Conservation (phyloP, 163 green algal species). For the Chlorella variabilis region DNA sequence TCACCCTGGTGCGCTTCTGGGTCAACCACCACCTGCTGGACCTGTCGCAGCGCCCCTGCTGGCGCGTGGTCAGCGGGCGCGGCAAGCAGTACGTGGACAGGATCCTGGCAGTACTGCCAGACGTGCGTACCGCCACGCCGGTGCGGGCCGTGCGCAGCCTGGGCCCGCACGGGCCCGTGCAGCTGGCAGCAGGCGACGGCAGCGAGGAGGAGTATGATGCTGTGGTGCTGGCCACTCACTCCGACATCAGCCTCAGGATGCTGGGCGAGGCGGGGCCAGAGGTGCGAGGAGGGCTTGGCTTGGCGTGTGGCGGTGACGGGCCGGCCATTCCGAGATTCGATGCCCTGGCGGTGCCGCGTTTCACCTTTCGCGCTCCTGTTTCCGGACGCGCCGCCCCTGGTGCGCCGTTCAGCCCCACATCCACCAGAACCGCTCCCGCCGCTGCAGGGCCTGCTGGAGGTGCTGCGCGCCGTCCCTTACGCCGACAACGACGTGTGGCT, state of each 20-base stretch:
- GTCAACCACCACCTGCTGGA: constrained; percentile 98
- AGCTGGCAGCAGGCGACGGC: constrained; percentile 31
- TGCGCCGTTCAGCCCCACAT: too few species aligned
- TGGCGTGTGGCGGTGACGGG: too few species aligned
- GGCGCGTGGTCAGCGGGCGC: constrained; percentile 88
- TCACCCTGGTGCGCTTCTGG: constrained; percentile 94
- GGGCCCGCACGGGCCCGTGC: constrained; percentile 35
- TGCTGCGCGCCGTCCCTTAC: constrained; percentile 86
- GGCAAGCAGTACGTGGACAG: constrained; percentile 83
- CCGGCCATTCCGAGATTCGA: too few species aligned
- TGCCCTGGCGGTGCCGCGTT: too few species aligned
- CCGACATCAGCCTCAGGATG: constrained; percentile 76
- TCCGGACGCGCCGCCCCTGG: too few species aligned
- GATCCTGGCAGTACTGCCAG: constrained; percentile 74
- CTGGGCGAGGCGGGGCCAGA: constrained; percentile 60
- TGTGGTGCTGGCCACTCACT: constrained; percentile 91
- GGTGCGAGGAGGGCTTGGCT: constrained; percentile 1
- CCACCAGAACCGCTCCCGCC: too few species aligned
- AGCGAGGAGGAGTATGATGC: constrained; percentile 33
- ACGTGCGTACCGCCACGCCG: constrained; percentile 69
- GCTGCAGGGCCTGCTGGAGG: constrained; percentile 55
- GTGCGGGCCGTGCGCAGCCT: constrained; percentile 57
- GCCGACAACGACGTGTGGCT: constrained; percentile 88
- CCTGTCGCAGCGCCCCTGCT: constrained; percentile 84
- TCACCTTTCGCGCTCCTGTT: too few species aligned